Evolutionary conservation across 75 land plant species (phyloP), one percentile per base, ranked within the genome.

Genomic region (Ceratopteris richardii): DNA sequence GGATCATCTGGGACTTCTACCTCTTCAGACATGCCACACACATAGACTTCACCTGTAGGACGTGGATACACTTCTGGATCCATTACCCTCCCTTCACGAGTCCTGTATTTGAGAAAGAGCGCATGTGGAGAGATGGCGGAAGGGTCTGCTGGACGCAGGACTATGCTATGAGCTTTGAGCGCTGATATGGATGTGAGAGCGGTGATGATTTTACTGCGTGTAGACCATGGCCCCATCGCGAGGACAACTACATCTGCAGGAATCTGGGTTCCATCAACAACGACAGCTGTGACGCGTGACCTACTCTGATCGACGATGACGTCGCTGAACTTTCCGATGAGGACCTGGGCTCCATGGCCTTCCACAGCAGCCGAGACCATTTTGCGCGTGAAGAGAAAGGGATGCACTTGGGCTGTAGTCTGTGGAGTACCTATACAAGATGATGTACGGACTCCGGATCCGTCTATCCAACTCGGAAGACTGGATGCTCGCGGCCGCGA

Each of bases 331-430:
- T 82, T 82, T 18, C 84, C 97, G 9, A 61, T 78, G 47, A 91
- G 68, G 55, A 91, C 57, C 40, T 74, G 65, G 7, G 76, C 79
- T 9, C 79, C 79, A 31, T 78, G 67, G 47, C 68, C 56, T 62
- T 63, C 71, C 37, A 62, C 72, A 16, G 93, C 87, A 22, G 57
- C 66, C 14, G 77, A n/a, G 9, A 91, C 28, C 1, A 91, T 60
- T 28, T 71, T 63, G 21, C 67, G 58, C 11, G 94, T 77, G 58
- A 91, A 87, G 23, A 82, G 66, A 69, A 71, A 77, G 13, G 97
- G 97, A 61, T 91, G 93, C 0, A 91, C 88, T 60, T 91, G 97
- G 24, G 94, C 97, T 20, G 88, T 91, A 17, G 93, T 87, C 46
- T 70, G 71, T 21, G 76, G 40, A 2, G 77, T 77, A 2, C 93